Evolutionary conservation across 2,329 filamentous ascomycete genomes (phyloP).

Genomic region (Alternaria infectoria): DNA sequence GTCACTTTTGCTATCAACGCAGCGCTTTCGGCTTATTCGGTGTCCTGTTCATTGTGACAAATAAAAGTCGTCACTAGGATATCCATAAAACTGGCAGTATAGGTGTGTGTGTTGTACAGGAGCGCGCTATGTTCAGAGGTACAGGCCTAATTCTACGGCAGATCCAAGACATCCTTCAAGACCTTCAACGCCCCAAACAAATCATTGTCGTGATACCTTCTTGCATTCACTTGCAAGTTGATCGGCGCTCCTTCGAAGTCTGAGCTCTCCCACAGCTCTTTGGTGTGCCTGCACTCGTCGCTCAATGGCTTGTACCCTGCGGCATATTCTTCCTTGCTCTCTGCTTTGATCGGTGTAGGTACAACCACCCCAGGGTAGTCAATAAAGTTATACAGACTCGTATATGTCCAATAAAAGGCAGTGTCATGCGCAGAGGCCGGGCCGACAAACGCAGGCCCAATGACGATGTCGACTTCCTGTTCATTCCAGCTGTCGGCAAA

Average conservation of each 20-base stretch:
- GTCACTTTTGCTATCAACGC: neutral
- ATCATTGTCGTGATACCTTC: conserved; percentile 29
- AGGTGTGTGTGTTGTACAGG: neutral
- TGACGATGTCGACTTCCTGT: conserved; percentile 29
- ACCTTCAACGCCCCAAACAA: conserved; percentile 26
- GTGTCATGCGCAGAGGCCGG: conserved; percentile 27
- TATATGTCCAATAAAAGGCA: conserved; percentile 33
- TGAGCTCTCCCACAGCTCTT: conserved; percentile 23
- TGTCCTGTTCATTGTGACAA: neutral
- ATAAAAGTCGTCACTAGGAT: neutral
- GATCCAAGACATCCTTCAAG: conserved; percentile 21
- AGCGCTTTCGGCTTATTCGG: neutral
- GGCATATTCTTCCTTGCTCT: conserved; percentile 20
- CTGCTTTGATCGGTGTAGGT: conserved; percentile 21
- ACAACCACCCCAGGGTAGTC: conserved; percentile 30
- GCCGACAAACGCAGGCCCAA: conserved; percentile 28
- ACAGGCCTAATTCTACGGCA: conserved; percentile 5
- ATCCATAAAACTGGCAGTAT: neutral
- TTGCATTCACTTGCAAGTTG: conserved; percentile 26
- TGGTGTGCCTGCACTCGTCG: conserved; percentile 26
- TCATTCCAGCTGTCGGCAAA: conserved; percentile 25
- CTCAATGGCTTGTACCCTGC: conserved; percentile 20
- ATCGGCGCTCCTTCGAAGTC: conserved; percentile 30
- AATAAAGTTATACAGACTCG: conserved; percentile 24
- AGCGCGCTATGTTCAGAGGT: neutral